phyloP scores from a whole-genome alignment of 2,329 filamentous ascomycete species.

The Chaetomium globosum region DNA sequence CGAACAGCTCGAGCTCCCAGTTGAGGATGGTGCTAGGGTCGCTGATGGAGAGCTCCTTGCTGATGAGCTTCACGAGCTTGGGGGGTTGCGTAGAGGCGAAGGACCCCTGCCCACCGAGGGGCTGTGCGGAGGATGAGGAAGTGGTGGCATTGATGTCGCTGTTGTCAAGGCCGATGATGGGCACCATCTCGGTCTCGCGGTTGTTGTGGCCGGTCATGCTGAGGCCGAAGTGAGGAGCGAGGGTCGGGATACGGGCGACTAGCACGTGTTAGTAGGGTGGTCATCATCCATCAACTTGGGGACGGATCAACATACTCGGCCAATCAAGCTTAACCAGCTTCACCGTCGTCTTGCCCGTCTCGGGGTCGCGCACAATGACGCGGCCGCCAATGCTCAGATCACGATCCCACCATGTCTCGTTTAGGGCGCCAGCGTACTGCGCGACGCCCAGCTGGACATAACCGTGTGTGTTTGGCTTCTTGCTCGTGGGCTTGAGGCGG shows the following conservation, averaged over 20 bases:
- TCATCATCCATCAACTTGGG: background rate
- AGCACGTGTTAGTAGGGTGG: slow-evolving; percentile 2
- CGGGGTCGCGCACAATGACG: slow-evolving; percentile 76
- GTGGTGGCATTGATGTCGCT: slow-evolving; percentile 53
- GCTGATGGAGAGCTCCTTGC: slow-evolving; percentile 72
- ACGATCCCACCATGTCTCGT: slow-evolving; percentile 94
- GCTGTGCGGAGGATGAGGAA: slow-evolving; percentile 44
- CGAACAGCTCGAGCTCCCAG: slow-evolving; percentile 96
- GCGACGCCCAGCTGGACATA: slow-evolving; percentile 89
- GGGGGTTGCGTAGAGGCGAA: slow-evolving; percentile 85
- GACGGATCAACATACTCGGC: slow-evolving; percentile 60
- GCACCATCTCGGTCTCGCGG: slow-evolving; percentile 88
- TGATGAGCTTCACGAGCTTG: slow-evolving; percentile 80
- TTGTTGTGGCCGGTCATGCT: slow-evolving; percentile 71
- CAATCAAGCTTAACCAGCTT: slow-evolving; percentile 90
- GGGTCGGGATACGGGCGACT: slow-evolving; percentile 84
- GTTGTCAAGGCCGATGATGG: slow-evolving; percentile 86
- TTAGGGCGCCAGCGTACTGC: slow-evolving; percentile 86
- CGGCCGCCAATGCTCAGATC: slow-evolving; percentile 89
- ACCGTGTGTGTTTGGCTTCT: slow-evolving; percentile 79
- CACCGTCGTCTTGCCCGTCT: slow-evolving; percentile 73
- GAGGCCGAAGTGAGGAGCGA: slow-evolving; percentile 91
- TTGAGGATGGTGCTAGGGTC: slow-evolving; percentile 78
- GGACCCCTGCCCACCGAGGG: slow-evolving; percentile 64
- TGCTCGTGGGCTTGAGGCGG: slow-evolving; percentile 86